Conservation (phyloP, 2,329 filamentous ascomycete species). For the Fusarium compactum region DNA sequence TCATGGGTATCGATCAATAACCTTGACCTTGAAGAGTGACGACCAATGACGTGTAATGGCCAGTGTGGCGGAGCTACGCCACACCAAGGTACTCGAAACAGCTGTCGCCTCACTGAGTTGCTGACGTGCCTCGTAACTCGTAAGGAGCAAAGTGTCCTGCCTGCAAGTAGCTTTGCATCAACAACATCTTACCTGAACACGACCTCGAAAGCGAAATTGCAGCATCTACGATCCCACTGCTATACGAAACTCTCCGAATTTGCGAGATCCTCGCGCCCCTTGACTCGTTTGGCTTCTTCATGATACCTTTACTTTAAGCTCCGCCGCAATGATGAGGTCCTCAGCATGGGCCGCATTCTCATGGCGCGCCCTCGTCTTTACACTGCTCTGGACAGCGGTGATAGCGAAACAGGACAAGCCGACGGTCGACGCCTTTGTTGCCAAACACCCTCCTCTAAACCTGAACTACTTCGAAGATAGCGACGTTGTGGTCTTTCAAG, state of each 20-base stretch:
- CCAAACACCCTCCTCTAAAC: slow-evolving; percentile 74
- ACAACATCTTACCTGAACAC: slow-evolving; percentile 26
- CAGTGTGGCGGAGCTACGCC: slow-evolving; percentile 44
- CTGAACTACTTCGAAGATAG: slow-evolving; percentile 94
- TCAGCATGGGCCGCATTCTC: slow-evolving; percentile 61
- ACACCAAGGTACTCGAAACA: slow-evolving; percentile 43
- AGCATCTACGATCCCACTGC: slow-evolving; percentile 3
- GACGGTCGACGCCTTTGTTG: slow-evolving; percentile 71
- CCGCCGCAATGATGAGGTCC: slow-evolving; percentile 66
- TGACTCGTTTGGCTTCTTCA: slow-evolving; percentile 52
- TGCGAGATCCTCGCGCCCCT: slow-evolving; percentile 21
- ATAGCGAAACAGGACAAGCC: slow-evolving; percentile 74
- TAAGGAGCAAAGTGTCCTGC: slow-evolving; percentile 47
- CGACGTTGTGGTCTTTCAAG: slow-evolving; percentile 81
- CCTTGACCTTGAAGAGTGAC: slow-evolving; percentile 10
- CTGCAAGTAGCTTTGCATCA: slow-evolving; percentile 31
- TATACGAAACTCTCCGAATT: slow-evolving; percentile 2
- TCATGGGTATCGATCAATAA: not conserved
- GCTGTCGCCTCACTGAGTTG: slow-evolving; percentile 43
- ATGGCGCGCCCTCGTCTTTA: slow-evolving; percentile 65
- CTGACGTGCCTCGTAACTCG: slow-evolving; percentile 44
- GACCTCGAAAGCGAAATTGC: slow-evolving; percentile 16
- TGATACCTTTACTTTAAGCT: slow-evolving; percentile 53
- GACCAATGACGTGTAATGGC: slow-evolving; percentile 15
- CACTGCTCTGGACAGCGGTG: slow-evolving; percentile 55